Evolutionary conservation across 768 basidiomycete genomes (phyloP).

Genomic region (Leccinum boreale): DNA sequence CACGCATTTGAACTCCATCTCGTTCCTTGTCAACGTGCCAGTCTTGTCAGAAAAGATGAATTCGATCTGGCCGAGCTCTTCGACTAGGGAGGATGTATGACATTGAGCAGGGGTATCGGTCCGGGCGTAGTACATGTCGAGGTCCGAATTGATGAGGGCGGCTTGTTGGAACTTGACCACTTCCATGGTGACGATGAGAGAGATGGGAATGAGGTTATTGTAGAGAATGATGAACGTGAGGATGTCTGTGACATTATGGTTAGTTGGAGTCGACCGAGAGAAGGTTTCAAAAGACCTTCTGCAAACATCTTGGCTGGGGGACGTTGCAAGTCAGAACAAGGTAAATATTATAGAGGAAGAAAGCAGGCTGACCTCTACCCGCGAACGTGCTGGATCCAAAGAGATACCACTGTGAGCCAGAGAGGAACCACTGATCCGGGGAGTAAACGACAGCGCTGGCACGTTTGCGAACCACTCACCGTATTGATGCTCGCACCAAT

Average conservation of each 20-base stretch:
- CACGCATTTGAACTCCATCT: constrained; percentile 96
- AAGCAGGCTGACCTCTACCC: constrained; percentile 54
- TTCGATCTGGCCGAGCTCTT: constrained; percentile 97
- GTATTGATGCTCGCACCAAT: constrained; percentile 88
- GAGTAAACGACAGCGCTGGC: neutral
- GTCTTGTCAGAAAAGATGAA: constrained; percentile 96
- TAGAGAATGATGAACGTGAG: constrained; percentile 98
- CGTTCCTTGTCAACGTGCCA: constrained; percentile 93
- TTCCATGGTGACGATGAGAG: constrained; percentile 99
- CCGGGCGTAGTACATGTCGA: constrained; percentile 96
- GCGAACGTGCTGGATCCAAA: constrained; percentile 56
- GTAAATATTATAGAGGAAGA: neutral
- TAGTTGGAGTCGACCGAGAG: neutral
- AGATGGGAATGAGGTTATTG: constrained; percentile 99
- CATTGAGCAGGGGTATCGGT: constrained; percentile 97
- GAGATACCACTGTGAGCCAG: constrained; percentile 88
- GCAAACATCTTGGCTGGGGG: constrained; percentile 68
- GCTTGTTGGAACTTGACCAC: constrained; percentile 99
- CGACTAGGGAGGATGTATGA: constrained; percentile 96
- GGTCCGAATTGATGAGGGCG: constrained; percentile 92
- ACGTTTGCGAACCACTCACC: constrained; percentile 35
- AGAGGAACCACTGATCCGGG: constrained; percentile 71
- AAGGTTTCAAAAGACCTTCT: constrained; percentile 54
- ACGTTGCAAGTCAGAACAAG: neutral
- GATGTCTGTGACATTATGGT: constrained; percentile 58